Conservation (phyloP, 805 yeast species). For the Komagataella ulmi region DNA sequence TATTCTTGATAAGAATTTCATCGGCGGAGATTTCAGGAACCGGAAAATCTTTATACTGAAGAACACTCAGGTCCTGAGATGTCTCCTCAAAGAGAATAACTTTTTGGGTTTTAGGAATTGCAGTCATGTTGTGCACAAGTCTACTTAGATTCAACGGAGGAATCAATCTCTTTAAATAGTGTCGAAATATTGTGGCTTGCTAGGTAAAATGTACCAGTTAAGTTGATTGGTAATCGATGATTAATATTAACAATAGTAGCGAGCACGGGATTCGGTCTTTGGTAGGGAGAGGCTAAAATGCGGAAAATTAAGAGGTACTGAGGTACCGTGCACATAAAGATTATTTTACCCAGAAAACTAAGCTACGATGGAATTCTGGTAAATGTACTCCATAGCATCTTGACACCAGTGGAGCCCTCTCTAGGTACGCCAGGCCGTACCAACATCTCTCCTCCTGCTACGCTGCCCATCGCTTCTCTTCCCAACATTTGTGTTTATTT, state of each 20-base stretch:
- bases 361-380: too few relatives aligned
- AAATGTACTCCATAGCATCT: too few relatives aligned
- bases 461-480: background rate
- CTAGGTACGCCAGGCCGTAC: background rate
- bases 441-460: background rate
- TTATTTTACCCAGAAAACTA: too few relatives aligned
- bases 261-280: too few relatives aligned
- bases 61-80: conserved; percentile 41
- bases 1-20: conserved; percentile 61
- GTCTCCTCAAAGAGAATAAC: conserved; percentile 38
- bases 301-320: too few relatives aligned
- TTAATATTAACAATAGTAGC: background rate
- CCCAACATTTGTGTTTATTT: background rate
- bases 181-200: background rate
- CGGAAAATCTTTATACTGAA: conserved; percentile 43
- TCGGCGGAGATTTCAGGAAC: conserved; percentile 42
- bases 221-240: background rate
- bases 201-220: background rate
- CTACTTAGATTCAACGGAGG: background rate
- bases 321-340: too few relatives aligned
- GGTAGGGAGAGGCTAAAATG: too few relatives aligned
- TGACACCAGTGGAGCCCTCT: too few relatives aligned
- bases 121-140: background rate
- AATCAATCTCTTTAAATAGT: background rate
- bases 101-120: conserved; percentile 41